These are phyloP conservation scores for Termitomyces sp. DNA, from an alignment of 1,284 basidiomycete genomes.

Conservation along the genomic window DNA sequence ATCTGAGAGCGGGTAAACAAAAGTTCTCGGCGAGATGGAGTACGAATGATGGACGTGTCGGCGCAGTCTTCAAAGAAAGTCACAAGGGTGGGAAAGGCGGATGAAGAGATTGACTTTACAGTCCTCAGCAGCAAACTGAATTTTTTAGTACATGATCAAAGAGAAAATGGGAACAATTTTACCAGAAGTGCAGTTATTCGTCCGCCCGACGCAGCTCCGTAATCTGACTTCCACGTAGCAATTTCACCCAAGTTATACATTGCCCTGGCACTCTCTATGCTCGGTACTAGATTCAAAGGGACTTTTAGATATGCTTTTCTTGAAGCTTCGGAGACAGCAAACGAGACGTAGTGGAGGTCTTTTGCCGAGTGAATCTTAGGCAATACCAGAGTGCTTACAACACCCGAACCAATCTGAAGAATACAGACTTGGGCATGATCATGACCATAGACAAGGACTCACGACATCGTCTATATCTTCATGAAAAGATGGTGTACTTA, in stretches of 20 bases:
- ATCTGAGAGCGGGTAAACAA: slow-evolving; percentile 85
- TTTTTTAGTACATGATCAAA: slow-evolving; percentile 6
- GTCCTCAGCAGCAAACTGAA: slow-evolving; percentile 86
- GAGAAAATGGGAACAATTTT: slow-evolving; percentile 20
- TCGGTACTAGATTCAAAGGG: slow-evolving; percentile 64
- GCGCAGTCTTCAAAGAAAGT: slow-evolving; percentile 62
- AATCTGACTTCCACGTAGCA: slow-evolving; percentile 54
- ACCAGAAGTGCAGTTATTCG: slow-evolving; percentile 51
- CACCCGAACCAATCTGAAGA: slow-evolving; percentile 36
- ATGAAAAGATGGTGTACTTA: slow-evolving; percentile 66
- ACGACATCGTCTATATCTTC: slow-evolving; percentile 70
- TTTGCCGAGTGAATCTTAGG: slow-evolving; percentile 73
- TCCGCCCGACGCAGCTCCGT: slow-evolving; percentile 42
- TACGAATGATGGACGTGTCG: slow-evolving; percentile 82
- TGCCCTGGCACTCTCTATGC: slow-evolving; percentile 74
- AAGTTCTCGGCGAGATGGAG: slow-evolving; percentile 68
- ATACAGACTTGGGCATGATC: not conserved
- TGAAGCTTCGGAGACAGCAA: slow-evolving; percentile 24
- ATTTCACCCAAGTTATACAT: slow-evolving; percentile 59
- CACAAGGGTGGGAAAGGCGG: slow-evolving; percentile 2
- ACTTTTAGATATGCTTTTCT: slow-evolving; percentile 15
- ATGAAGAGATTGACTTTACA: slow-evolving; percentile 42
- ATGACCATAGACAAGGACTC: slow-evolving; percentile 17
- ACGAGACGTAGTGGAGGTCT: slow-evolving; percentile 62
- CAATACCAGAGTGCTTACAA: slow-evolving; percentile 62